Evolutionary conservation across 768 basidiomycete species (phyloP).

Genomic region (Tricholoma matsutake): DNA sequence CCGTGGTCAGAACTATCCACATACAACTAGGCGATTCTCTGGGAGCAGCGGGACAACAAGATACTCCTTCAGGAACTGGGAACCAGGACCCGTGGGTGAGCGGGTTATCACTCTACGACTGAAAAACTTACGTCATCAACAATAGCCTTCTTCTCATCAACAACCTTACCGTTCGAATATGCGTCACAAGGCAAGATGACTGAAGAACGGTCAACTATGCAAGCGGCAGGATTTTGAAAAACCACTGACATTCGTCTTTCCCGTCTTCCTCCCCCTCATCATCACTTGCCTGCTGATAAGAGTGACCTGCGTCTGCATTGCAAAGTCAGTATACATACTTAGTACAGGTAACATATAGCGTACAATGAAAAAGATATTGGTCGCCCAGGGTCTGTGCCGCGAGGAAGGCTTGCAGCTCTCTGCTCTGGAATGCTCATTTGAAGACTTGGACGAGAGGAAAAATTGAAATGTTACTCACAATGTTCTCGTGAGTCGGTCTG

Average conservation of each 20-base stretch:
- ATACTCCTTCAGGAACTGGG: neutral
- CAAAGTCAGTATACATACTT: neutral
- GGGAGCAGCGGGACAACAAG: neutral
- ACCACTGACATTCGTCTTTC: conserved; percentile 3
- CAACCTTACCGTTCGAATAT: neutral
- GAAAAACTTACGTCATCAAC: neutral
- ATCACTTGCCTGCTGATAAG: neutral
- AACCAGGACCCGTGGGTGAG: neutral
- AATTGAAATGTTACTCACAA: neutral
- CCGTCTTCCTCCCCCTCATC: neutral
- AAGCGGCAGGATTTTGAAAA: neutral
- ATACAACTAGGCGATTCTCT: neutral
- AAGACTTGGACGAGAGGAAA: neutral
- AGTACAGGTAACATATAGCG: neutral
- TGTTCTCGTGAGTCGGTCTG: neutral
- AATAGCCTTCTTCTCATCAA: neutral
- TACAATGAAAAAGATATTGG: neutral
- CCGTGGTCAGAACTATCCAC: neutral
- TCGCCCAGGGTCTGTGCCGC: neutral
- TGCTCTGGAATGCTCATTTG: neutral
- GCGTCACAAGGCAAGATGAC: conserved; percentile 1
- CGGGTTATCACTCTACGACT: neutral
- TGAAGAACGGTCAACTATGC: neutral
- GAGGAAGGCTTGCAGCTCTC: neutral
- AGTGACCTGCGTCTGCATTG: neutral